Conservation (phyloP, 2,329 filamentous ascomycete species). For the Colletotrichum lini region DNA sequence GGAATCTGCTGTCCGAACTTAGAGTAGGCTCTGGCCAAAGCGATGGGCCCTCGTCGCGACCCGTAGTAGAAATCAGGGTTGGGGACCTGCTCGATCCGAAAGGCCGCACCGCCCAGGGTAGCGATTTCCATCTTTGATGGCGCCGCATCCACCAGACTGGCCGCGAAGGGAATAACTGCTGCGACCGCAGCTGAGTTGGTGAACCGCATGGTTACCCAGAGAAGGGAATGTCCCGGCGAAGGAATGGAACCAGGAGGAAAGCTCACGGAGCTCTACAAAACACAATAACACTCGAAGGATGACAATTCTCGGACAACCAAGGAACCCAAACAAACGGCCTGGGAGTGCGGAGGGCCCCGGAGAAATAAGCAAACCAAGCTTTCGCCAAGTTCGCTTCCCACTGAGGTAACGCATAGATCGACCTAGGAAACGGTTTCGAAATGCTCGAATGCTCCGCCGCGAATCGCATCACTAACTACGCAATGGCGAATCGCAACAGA, state of each 20-base stretch:
- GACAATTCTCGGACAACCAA: neutral
- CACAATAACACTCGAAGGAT: neutral
- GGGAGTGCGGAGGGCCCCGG: slow-evolving; percentile 18
- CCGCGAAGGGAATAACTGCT: slow-evolving; percentile 45
- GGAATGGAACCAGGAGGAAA: slow-evolving; percentile 42
- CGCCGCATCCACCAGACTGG: slow-evolving; percentile 48
- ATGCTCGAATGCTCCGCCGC: slow-evolving; percentile 12
- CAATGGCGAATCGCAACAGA: slow-evolving; percentile 19
- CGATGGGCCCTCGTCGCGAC: slow-evolving; percentile 55
- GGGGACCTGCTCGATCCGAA: slow-evolving; percentile 56
- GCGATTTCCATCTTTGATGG: slow-evolving; percentile 50
- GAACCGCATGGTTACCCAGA: slow-evolving; percentile 52
- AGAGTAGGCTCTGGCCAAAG: slow-evolving; percentile 56
- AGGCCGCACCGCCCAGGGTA: slow-evolving; percentile 56
- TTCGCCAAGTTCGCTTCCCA: slow-evolving; percentile 39
- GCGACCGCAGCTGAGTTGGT: slow-evolving; percentile 50
- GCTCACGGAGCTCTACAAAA: slow-evolving; percentile 36
- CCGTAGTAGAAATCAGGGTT: slow-evolving; percentile 53
- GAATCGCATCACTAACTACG: slow-evolving; percentile 17
- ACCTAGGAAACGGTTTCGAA: slow-evolving; percentile 32
- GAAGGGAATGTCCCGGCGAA: slow-evolving; percentile 35
- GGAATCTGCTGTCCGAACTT: slow-evolving; percentile 56
- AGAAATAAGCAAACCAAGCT: slow-evolving; percentile 40
- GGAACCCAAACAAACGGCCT: neutral
- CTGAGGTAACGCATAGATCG: slow-evolving; percentile 34